Conservation (phyloP, 1,139 yeast genomes). For the Geotrichum histeridarum region DNA sequence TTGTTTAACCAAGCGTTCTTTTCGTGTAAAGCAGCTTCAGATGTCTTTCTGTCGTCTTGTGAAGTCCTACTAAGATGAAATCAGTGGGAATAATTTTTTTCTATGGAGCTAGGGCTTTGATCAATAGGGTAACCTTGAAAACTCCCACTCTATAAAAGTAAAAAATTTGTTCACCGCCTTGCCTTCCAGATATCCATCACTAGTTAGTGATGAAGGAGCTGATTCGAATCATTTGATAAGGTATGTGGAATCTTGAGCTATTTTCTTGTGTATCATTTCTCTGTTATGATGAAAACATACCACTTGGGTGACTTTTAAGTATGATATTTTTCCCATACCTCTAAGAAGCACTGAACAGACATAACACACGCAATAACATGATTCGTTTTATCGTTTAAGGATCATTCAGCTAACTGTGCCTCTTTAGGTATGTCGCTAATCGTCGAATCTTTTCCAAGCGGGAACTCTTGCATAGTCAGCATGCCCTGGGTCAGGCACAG, state of each 20-base stretch:
- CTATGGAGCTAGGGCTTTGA: not conserved
- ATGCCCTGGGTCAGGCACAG: too few species aligned
- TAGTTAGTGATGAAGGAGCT: not conserved
- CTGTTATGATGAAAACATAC: conserved; percentile 21
- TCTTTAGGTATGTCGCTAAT: too few species aligned
- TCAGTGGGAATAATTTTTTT: not conserved
- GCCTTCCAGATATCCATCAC: not conserved
- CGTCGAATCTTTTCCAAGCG: too few species aligned
- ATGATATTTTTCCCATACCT: conserved; percentile 26
- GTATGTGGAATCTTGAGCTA: not conserved
- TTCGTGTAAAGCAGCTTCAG: too few species aligned
- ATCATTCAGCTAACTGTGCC: too few species aligned
- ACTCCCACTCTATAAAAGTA: not conserved
- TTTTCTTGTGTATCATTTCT: conserved; percentile 9
- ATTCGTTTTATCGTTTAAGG: too few species aligned
- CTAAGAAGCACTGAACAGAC: conserved; percentile 33
- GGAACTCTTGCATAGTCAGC: too few species aligned
- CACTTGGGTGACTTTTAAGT: conserved; percentile 23
- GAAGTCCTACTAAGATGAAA: not conserved
- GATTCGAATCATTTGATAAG: conserved; percentile 5
- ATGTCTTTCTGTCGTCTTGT: not conserved
- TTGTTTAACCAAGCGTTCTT: not conserved
- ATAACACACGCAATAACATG: not conserved
- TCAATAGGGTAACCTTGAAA: not conserved
- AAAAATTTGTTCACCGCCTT: conserved; percentile 2